Percentiles rank a stretch among this genome's conserved stretches.
Evolutionary conservation across 78 protist species (phyloP).

Genomic region (Chrysochromulina tobinii): DNA sequence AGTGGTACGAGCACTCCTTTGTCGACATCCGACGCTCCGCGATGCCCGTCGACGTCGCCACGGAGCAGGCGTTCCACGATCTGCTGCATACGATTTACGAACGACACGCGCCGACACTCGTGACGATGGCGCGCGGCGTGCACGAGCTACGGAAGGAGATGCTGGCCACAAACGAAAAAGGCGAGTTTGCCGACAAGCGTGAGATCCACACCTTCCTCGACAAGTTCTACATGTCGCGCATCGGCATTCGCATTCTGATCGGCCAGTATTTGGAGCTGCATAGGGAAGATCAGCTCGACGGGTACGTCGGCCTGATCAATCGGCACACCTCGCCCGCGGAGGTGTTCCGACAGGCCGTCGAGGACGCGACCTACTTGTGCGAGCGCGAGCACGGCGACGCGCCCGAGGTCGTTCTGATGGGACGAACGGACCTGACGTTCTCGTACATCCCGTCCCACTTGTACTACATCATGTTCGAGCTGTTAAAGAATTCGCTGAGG

Average conservation of each 20-base stretch:
- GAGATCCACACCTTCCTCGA: slow-evolving; percentile 2
- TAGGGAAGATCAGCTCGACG: not conserved
- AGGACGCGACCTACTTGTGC: slow-evolving; percentile 48
- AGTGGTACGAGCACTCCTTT: slow-evolving; percentile 9
- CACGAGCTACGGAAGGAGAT: slow-evolving; percentile 33
- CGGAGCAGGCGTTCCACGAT: not conserved
- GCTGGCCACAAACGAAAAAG: not conserved
- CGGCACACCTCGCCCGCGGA: not conserved
- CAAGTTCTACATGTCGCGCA: slow-evolving; percentile 46
- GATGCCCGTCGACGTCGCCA: not conserved
- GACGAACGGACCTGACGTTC: slow-evolving; percentile 12
- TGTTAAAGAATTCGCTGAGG: slow-evolving; percentile 62
- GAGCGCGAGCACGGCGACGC: slow-evolving; percentile 37
- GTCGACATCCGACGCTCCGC: not conserved
- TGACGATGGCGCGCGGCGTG: slow-evolving; percentile 57
- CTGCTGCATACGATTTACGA: slow-evolving; percentile 4
- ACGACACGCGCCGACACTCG: slow-evolving; percentile 3
- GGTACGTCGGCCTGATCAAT: slow-evolving; percentile 52
- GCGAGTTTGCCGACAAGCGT: not conserved
- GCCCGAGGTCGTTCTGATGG: slow-evolving; percentile 41
- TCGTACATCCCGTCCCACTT: slow-evolving; percentile 69
- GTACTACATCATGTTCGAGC: slow-evolving; percentile 68
- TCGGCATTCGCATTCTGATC: slow-evolving; percentile 62
- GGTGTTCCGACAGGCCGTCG: slow-evolving; percentile 38
- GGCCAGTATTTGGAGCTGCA: slow-evolving; percentile 56